Base-by-base conservation (phyloP, 2,329 filamentous ascomycete genomes). In the Drechslerella coelobrocha region DNA sequence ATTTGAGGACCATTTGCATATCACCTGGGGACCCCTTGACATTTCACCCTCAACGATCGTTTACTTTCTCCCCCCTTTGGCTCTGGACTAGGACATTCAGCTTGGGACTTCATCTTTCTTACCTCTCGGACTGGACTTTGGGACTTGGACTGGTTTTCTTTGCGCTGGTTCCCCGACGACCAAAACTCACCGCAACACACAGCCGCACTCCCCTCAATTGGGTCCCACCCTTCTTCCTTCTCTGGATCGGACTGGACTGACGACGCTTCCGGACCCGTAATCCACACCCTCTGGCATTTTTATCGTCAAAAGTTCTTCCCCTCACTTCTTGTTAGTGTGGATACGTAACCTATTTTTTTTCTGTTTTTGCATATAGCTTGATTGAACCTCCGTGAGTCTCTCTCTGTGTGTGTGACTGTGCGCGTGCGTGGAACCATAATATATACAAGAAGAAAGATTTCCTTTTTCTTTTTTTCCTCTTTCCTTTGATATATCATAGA, bases 181-280 rank as follows among this genome's bases (percentile, higher is more conserved):
- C n/a, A 61, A 68, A 57, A 47, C 47, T 19, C 41, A 5, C 41
- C 19, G 21, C 41, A 45, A 61, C 57, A 27, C 51, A 54, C 60
- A 68, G 62, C 63, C 56, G 56, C 63, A 45, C 63, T 41, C 53
- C 51, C 54, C 53, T 61, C 63, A 68, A 68, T 68, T 61, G 56
- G 63, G 57, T 31, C 53, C 27, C 34, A 37, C 23, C 39, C 23
- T 19, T 31, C 48, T 43, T 34, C 51, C 45, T 50, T 12, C 52
- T 2, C 50, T 54, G 62, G 55, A 39, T 34, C 21, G 47, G 21
- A 26, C 47, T 17, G 23, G 21, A 23, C 47, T 51, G 29, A 43
- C 55, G 48, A 45, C 61, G 7, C 47, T 53, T 53, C 62, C 50
- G 54, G 53, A 53, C 61, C 53, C 12, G 29, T 12, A 39, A 39